Evolutionary conservation across 2,329 filamentous ascomycete species (phyloP).

Genomic region (Monilinia polystroma): DNA sequence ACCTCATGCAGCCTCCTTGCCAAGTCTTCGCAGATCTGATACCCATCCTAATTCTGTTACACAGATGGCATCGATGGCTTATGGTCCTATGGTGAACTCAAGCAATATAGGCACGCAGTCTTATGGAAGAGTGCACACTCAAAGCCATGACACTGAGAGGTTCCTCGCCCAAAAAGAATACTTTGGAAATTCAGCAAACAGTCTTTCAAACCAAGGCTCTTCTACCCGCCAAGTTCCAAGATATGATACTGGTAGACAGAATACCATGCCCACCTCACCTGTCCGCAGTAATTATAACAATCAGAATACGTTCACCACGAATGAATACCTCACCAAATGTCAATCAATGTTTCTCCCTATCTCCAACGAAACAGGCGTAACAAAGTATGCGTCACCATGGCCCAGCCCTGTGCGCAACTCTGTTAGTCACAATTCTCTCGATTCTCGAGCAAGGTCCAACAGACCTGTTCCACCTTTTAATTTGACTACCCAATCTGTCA

Average conservation of each 20-base stretch:
- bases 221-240: conserved; percentile 55
- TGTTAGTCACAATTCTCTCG: conserved; percentile 2
- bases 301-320: background rate
- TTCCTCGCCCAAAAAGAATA: conserved; percentile 14
- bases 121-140: conserved; percentile 7
- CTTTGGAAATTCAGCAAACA: conserved; percentile 9
- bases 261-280: conserved; percentile 61
- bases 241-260: conserved; percentile 57
- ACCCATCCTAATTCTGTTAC: conserved; percentile 27
- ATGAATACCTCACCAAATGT: conserved; percentile 15
- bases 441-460: background rate
- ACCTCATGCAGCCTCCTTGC: conserved; percentile 6
- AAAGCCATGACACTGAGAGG: conserved; percentile 7
- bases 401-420: background rate
- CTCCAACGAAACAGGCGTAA: background rate
- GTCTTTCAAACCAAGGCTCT: conserved; percentile 50
- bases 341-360: conserved; percentile 7
- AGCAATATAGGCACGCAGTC: background rate
- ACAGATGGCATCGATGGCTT: background rate
- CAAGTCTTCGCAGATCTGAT: conserved; percentile 27
- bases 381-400: conserved; percentile 7
- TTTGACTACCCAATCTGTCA: background rate
- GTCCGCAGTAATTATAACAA: conserved; percentile 41
- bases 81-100: background rate
- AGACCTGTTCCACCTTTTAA: background rate